phyloP scores from a whole-genome alignment of 2,329 filamentous ascomycete genomes.

The Calonectria hongkongensis region DNA sequence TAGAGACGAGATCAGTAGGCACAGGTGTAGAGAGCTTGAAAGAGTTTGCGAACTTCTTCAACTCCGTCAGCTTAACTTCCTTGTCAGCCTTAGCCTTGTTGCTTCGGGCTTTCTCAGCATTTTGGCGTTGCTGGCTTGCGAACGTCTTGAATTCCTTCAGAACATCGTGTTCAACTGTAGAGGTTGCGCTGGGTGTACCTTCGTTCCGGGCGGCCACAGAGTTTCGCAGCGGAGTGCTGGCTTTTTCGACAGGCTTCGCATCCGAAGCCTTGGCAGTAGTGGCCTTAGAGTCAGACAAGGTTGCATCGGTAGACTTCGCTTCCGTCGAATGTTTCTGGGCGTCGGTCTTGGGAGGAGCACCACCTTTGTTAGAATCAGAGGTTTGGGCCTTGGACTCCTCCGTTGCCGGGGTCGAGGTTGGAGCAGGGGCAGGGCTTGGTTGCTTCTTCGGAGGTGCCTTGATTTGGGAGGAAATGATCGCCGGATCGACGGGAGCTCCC shows the following conservation, averaged over 20 bases:
- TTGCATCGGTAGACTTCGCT: conserved; percentile 52
- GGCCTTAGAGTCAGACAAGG: conserved; percentile 56
- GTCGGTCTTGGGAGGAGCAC: conserved; percentile 54
- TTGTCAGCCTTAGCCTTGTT: conserved; percentile 84
- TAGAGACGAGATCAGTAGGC: conserved; percentile 91
- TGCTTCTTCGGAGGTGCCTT: conserved; percentile 67
- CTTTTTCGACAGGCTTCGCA: conserved; percentile 55
- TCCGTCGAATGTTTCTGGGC: conserved; percentile 52
- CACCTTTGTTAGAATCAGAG: conserved; percentile 57
- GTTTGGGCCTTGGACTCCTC: conserved; percentile 54
- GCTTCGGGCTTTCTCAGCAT: conserved; percentile 73
- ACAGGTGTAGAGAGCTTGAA: conserved; percentile 97
- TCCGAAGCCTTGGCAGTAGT: conserved; percentile 56
- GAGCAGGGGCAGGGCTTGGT: conserved; percentile 38
- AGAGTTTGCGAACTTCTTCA: conserved; percentile 94
- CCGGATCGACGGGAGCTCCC: conserved; percentile 88
- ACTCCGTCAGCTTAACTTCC: conserved; percentile 92
- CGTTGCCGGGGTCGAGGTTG: conserved; percentile 30
- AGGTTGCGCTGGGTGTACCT: conserved; percentile 71
- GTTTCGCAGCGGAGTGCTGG: conserved; percentile 53
- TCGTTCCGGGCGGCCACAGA: conserved; percentile 64
- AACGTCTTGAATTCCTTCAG: conserved; percentile 79
- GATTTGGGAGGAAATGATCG: conserved; percentile 92
- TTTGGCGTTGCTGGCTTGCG: conserved; percentile 73
- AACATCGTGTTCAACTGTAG: conserved; percentile 78